Percentiles rank a stretch among this genome's conserved stretches.
These are phyloP conservation scores for Fusarium sambucinum DNA, from an alignment of 2,329 filamentous ascomycete genomes.

Conservation along the genomic window DNA sequence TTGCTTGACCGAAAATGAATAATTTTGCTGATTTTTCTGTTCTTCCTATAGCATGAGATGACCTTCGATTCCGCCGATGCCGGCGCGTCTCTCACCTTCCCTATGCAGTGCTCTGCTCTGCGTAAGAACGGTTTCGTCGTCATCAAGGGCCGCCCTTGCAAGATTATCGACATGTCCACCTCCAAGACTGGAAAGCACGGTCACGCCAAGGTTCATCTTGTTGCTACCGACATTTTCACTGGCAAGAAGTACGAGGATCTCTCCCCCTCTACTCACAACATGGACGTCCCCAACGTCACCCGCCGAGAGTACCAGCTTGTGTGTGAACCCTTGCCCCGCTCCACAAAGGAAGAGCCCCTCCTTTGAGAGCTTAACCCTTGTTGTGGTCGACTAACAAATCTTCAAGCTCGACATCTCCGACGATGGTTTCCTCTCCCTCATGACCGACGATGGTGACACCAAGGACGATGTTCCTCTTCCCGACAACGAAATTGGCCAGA, in stretches of 20 bases:
- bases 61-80: constrained; percentile 94
- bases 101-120: constrained; percentile 99
- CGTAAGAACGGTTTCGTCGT: constrained; percentile 99
- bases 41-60: constrained; percentile 68
- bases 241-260: constrained; percentile 99
- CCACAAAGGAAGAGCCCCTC: constrained; percentile 40
- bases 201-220: constrained; percentile 99
- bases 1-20: constrained; percentile 12
- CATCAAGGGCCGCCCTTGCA: constrained; percentile 99
- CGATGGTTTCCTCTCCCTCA: constrained; percentile 94
- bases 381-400: constrained; percentile 35
- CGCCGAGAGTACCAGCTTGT: constrained; percentile 95
- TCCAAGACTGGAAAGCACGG: constrained; percentile 99
- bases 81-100: constrained; percentile 92
- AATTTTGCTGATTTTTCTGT: constrained; percentile 43
- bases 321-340: constrained; percentile 61
- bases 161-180: constrained; percentile 99
- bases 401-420: constrained; percentile 90
- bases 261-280: constrained; percentile 96
- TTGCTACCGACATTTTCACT: constrained; percentile 99
- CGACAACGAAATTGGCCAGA: constrained; percentile 88
- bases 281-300: constrained; percentile 95
- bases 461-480: constrained; percentile 97
- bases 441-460: constrained; percentile 84
- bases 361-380: constrained; percentile 24